Percentiles rank a stretch among this genome's conserved stretches.
phyloP scores from a whole-genome alignment of 2,329 filamentous ascomycete genomes.

The Epichloe gansuensis region DNA sequence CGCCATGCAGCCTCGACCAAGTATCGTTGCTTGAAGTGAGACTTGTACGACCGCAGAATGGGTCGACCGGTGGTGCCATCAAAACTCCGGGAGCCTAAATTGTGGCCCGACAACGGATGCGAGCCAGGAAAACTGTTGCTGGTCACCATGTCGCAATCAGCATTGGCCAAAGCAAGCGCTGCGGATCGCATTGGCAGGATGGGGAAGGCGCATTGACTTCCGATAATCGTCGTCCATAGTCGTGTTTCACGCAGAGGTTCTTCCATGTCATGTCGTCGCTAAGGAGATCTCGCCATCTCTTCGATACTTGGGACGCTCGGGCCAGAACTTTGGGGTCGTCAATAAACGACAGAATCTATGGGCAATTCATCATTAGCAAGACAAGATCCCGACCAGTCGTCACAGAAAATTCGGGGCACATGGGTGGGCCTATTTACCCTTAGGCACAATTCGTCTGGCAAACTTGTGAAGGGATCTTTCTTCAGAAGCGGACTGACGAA shows the following conservation, averaged over 20 bases:
- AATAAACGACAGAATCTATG: constrained; percentile 83
- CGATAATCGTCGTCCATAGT: constrained; percentile 56
- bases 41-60: constrained; percentile 76
- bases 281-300: constrained; percentile 82
- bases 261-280: constrained; percentile 99
- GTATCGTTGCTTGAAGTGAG: constrained; percentile 95
- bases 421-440: constrained; percentile 43
- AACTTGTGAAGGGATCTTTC: constrained; percentile 85
- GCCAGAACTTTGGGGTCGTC: constrained; percentile 93
- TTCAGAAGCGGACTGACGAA: constrained; percentile 90
- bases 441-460: constrained; percentile 88
- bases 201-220: constrained; percentile 30
- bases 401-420: neutral
- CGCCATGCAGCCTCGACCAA: constrained; percentile 96
- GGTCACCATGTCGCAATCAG: constrained; percentile 23
- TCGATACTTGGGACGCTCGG: constrained; percentile 89
- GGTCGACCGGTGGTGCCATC: constrained; percentile 40
- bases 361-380: constrained; percentile 7
- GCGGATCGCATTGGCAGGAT: constrained; percentile 18
- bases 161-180: constrained; percentile 18
- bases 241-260: constrained; percentile 89
- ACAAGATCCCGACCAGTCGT: too few species aligned
- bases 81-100: constrained; percentile 38
- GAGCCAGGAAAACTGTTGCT: constrained; percentile 35
- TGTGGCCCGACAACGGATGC: constrained; percentile 23